Base-by-base conservation (phyloP, 805 yeast genomes). In the Barnettozyma sucrosica region DNA sequence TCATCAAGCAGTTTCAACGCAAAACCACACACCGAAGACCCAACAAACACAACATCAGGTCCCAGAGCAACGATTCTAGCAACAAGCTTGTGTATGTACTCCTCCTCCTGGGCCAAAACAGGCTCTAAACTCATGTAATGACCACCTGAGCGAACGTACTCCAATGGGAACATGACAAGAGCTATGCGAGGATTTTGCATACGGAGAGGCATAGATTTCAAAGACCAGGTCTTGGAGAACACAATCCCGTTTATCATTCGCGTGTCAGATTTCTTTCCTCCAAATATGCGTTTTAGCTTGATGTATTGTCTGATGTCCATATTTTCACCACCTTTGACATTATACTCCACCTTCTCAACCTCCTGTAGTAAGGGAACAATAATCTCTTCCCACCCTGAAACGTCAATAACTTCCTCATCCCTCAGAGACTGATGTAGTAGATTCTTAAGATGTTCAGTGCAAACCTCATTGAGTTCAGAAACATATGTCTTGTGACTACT, bases 301-400 rank as follows among this genome's bases (percentile, higher is more conserved):
- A 93, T 79, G 64, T 87, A 92, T 55, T 85, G 90, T n/a, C 92
- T 75, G 43, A 90, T 81, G 62, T 93, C 97, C 50, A 89, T 74
- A 3, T 83, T 82, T 51, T 85, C 92, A 5, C 88, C 85, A 25
- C 78, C 73, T 33, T 72, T 69, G 3, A 80, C 70, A 53, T 80
- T 82, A 9, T 81, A 72, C 44, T 80, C 82, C 4, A 90, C 71
- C 16, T 68, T 66, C 36, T 83, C 80, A 2, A 87, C 76, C 33
- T 74, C 70, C 24, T 74, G 67, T 13, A 89, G 62, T 7, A 81
- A 71, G 7, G 70, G 68, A 11, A 72, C 65, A 6, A 92, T 61
- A 1, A 75, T 71, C 0, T 58, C 55, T 3, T 69, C 66, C 98
- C 98, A 93, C n/a, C 65, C 61, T 1, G 69, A 74, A 8, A 67